Evolutionary conservation across 1,139 yeast genomes (phyloP), one percentile per base, ranked within the genome.

Genomic region (Lizanozyma gosingica): DNA sequence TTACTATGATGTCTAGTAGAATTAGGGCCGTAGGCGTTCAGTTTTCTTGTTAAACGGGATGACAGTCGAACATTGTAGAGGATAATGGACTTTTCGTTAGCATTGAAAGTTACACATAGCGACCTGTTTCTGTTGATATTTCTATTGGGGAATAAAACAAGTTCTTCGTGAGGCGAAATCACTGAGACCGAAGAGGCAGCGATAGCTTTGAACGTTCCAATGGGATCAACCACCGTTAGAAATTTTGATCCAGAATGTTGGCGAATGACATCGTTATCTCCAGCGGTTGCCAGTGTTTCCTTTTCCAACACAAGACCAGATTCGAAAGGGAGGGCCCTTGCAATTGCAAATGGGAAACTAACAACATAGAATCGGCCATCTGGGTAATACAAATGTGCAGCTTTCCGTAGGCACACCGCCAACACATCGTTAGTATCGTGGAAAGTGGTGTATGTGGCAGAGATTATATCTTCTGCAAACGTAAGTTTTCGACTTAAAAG

Each of bases 101-200:
- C 50, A 48, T 76, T 73, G 43, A 59, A 73, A 1, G 85, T 78
- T 3, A 76, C 80, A 41, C 83, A 72, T 16, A 79, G 57, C 1
- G 73, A 63, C 3, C 50, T 48, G 1, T 47, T 47, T 15, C 59
- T 65, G 42, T 61, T 59, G 40, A 64, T 47, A 15, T 70, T 60
- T 4, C 50, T 47, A 11, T 48, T 42, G 1, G 85, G 84, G 47
- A 77, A 78, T 17, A 66, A 56, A 37, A 76, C 52, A 35, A 85
- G 54, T 40, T 71, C 73, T 52, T 85, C 94, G 36, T 66, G 63
- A 1, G 73, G 60, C 0, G 82, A 69, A 11, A 86, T 73, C 1
- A 80, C 76, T 1, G 87, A 74, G 0, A 84, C 80, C 1, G 92
- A 78, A 0, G 88, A 79, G 0, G 92, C 77, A 0, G 80, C 75